Evolutionary conservation across 148 eudicot species (phyloP).

Genomic region (Simmondsia chinensis): DNA sequence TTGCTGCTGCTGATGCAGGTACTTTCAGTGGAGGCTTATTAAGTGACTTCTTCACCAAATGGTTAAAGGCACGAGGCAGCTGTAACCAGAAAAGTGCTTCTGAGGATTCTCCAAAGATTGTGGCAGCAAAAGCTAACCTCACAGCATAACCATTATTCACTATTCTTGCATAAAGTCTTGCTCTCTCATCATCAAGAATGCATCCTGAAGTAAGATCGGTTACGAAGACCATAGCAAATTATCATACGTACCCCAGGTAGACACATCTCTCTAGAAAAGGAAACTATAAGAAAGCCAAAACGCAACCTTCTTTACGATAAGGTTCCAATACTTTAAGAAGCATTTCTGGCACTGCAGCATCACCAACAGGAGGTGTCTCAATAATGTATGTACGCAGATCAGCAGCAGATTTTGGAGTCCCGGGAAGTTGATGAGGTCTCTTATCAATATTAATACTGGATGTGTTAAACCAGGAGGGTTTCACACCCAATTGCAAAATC

Average conservation of each 20-base stretch:
- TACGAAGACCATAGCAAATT: no score
- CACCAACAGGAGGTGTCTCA: constrained; percentile 61
- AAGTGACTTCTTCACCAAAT: constrained; percentile 57
- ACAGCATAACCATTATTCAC: constrained; percentile 58
- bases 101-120: constrained; percentile 83
- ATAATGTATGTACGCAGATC: constrained; percentile 92
- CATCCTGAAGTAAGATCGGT: constrained; percentile 38
- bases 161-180: constrained; percentile 68
- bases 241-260: no score
- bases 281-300: constrained; percentile 5
- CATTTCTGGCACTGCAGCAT: constrained; percentile 91
- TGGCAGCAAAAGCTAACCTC: constrained; percentile 96
- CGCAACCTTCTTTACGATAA: constrained; percentile 79
- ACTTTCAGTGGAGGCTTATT: constrained; percentile 51
- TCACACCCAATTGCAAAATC: constrained; percentile 92
- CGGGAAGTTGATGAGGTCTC: constrained; percentile 37
- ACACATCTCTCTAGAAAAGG: constrained; percentile 1
- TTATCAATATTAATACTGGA: constrained; percentile 32
- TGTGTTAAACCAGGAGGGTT: constrained; percentile 85
- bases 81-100: constrained; percentile 97
- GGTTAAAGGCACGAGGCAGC: constrained; percentile 73
- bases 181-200: constrained; percentile 90
- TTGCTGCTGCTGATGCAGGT: constrained; percentile 26
- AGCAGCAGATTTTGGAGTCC: constrained; percentile 42
- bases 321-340: constrained; percentile 97